Evolutionary conservation across 345 rosid species (phyloP).

Genomic region (Orychophragmus violaceus): DNA sequence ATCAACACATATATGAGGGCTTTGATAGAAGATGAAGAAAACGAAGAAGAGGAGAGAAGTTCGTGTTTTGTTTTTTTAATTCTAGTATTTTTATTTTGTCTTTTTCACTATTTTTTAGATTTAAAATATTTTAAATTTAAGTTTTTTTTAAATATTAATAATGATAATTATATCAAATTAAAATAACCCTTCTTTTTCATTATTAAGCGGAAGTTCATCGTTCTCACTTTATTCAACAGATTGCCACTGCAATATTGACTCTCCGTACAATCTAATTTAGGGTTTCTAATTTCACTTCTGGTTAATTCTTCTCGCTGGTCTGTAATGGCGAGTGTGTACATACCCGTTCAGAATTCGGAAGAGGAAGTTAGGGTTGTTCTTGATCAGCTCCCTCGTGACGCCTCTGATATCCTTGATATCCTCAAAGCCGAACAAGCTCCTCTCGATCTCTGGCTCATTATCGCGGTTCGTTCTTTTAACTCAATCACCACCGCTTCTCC

Average conservation of each 20-base stretch:
- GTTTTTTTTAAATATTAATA: too few relatives aligned
- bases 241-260: slow-evolving; percentile 2
- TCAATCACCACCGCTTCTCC: too few relatives aligned
- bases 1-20: too few relatives aligned
- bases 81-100: too few relatives aligned
- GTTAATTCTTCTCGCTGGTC: neutral
- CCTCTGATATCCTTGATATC: slow-evolving; percentile 94
- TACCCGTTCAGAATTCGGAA: slow-evolving; percentile 97
- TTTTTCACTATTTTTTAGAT: too few relatives aligned
- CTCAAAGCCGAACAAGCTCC: slow-evolving; percentile 99
- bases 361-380: slow-evolving; percentile 95
- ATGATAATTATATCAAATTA: too few relatives aligned
- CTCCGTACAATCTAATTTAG: neutral
- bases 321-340: slow-evolving; percentile 78
- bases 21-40: too few relatives aligned
- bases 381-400: slow-evolving; percentile 95
- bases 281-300: neutral
- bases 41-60: too few relatives aligned
- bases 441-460: slow-evolving; percentile 95
- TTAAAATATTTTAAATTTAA: too few relatives aligned
- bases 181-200: too few relatives aligned
- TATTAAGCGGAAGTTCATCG: too few relatives aligned
- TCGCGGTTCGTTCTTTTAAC: slow-evolving; percentile 59
- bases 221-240: neutral
- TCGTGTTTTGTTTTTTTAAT: too few relatives aligned